Evolutionary conservation across 768 basidiomycete genomes (phyloP), one percentile per base, ranked within the genome.

Genomic region (Tricholoma sp.): DNA sequence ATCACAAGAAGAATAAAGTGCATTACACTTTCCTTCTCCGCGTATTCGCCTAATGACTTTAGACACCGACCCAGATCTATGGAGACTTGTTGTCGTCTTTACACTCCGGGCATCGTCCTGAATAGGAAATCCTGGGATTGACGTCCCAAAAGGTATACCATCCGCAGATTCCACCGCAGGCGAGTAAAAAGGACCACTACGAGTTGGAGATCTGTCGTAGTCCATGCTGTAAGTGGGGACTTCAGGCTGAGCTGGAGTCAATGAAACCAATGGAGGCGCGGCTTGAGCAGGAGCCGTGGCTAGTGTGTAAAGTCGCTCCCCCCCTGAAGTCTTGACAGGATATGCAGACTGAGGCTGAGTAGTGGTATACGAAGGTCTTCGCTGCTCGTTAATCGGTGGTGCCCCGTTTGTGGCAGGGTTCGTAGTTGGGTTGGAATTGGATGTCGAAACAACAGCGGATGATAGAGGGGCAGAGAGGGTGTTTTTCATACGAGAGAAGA

Each of bases 111-210:
- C 85, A 69, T 97, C 94, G 65, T 96, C 94, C 55, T 83, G 87
- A 8, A 97, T 91, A 2, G 94, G 90, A 62, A 97, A 97, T 0
- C 94, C 94, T 36, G 94, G 94, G 34, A 97, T 94, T 20, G 85
- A 80, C 1, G 85, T 88, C 15, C 85, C 86, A 69, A 87, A 84
- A 2, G 77, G 71, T 13, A 74, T 75, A 34, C 80, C 77, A 53
- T 88, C 85, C 52, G 75, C 70, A 18, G 72, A 71, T 29, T 89
- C 89, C 53, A 79, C 76, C 4, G 74, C 72, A 6, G 85, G 81
- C 6, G 83, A 72, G 62, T 75, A 79, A 32, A 77, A 74, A 45
- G 74, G 70, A 11, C 76, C 79, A 55, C 73, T 69, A 17, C 83
- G 81, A 57, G 81, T 78, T 20, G 83, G 76, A 1, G 83, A 77